Conservation (phyloP, 495 filamentous ascomycete genomes). For the Lasiosphaeria hispida region DNA sequence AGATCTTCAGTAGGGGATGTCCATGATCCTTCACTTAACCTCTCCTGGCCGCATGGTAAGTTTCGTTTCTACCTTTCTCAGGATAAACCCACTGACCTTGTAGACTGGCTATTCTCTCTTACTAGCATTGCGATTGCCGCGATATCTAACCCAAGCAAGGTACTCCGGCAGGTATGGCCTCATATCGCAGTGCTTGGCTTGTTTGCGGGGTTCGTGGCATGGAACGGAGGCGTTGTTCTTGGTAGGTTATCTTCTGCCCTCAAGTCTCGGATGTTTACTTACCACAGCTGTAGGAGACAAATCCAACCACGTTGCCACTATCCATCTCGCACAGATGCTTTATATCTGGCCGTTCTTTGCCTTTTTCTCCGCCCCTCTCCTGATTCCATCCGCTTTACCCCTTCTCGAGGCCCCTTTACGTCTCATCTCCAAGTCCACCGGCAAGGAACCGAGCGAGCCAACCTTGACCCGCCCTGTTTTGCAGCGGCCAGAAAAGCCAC, state of each 20-base stretch:
- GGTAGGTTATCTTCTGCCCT: constrained; percentile 47
- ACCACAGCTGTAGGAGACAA: constrained; percentile 66
- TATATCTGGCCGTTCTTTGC: constrained; percentile 87
- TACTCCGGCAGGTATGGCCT: constrained; percentile 58
- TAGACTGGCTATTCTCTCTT: constrained; percentile 47
- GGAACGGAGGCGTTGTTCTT: constrained; percentile 89
- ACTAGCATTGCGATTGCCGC: constrained; percentile 60
- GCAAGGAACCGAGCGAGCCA: background rate
- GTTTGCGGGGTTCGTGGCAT: constrained; percentile 74
- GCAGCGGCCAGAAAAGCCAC: constrained; percentile 1
- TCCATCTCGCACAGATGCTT: constrained; percentile 90
- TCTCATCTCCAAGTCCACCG: background rate
- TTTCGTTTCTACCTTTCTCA: background rate
- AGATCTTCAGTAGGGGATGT: constrained; percentile 52
- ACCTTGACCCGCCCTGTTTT: background rate
- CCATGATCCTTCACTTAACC: constrained; percentile 62
- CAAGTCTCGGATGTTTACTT: background rate
- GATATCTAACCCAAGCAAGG: constrained; percentile 46
- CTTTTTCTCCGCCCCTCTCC: constrained; percentile 85
- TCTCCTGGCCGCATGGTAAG: constrained; percentile 57
- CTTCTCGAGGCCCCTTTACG: constrained; percentile 12
- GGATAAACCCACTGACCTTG: background rate
- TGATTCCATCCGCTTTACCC: constrained; percentile 48
- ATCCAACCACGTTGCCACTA: constrained; percentile 81
- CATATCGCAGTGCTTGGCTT: constrained; percentile 63